These are phyloP conservation scores for Apophysomyces elegans DNA, from an alignment of 371 early-diverging fungal genomes.

Conservation along the genomic window DNA sequence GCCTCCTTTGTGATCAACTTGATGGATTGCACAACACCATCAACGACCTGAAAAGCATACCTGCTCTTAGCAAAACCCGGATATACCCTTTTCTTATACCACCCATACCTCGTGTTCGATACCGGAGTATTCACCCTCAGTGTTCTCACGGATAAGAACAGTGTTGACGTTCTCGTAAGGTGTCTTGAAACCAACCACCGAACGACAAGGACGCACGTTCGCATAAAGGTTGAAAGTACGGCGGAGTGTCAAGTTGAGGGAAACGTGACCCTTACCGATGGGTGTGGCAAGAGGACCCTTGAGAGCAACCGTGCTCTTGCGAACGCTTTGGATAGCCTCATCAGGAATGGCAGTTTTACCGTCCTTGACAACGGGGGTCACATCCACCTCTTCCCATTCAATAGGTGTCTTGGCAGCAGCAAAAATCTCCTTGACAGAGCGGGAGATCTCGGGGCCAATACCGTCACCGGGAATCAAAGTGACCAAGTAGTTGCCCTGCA, in stretches of 20 bases:
- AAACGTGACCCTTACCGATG: slow-evolving; percentile 98
- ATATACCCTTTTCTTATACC: not conserved
- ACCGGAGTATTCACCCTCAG: slow-evolving; percentile 99
- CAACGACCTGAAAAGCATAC: slow-evolving; percentile 67
- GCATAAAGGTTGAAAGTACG: slow-evolving; percentile 98
- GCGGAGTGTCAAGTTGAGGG: slow-evolving; percentile 96
- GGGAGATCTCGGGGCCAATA: slow-evolving; percentile 98
- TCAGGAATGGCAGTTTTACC: slow-evolving; percentile 95
- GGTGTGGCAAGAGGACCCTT: slow-evolving; percentile 98
- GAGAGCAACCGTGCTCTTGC: slow-evolving; percentile 94
- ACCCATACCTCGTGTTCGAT: slow-evolving; percentile 89
- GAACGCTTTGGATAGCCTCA: slow-evolving; percentile 88
- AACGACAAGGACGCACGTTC: slow-evolving; percentile 97
- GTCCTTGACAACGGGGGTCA: slow-evolving; percentile 90
- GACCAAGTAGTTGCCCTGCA: slow-evolving; percentile 80
- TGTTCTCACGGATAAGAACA: slow-evolving; percentile 98
- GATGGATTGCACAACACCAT: slow-evolving; percentile 98
- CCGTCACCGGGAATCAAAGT: slow-evolving; percentile 99
- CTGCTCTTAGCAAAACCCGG: not conserved
- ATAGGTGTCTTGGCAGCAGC: slow-evolving; percentile 93
- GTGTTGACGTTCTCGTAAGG: slow-evolving; percentile 96
- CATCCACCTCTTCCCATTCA: slow-evolving; percentile 96
- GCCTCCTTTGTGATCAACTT: slow-evolving; percentile 98
- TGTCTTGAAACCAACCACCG: slow-evolving; percentile 94
- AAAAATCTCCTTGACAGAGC: slow-evolving; percentile 92